Evolutionary conservation across 73 alveolate genomes (phyloP).

Genomic region (Symbiodinium natans): DNA sequence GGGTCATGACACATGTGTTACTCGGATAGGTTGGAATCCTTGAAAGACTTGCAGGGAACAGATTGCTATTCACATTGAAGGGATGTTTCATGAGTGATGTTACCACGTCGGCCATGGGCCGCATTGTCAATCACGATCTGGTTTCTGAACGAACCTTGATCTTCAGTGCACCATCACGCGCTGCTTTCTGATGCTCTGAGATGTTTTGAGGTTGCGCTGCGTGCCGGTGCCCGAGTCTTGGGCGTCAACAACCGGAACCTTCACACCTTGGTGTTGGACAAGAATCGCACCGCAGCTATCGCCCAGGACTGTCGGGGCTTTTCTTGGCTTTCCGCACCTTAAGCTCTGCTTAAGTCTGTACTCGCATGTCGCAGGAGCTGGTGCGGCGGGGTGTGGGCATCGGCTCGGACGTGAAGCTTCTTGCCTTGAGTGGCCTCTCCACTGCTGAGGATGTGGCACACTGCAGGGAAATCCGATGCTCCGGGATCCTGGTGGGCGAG

Average conservation of each 20-base stretch:
- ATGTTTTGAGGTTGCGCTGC: constrained; percentile 25
- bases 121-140: too few relatives aligned
- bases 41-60: too few relatives aligned
- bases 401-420: constrained; percentile 7
- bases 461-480: constrained; percentile 71
- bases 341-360: too few relatives aligned
- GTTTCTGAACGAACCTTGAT: too few relatives aligned
- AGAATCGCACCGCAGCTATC: constrained; percentile 48
- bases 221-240: constrained; percentile 32
- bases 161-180: too few relatives aligned
- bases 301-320: constrained; percentile 27
- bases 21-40: too few relatives aligned
- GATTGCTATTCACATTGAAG: too few relatives aligned
- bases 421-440: constrained; percentile 74
- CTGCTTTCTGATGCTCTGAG: too few relatives aligned
- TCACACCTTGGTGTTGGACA: constrained; percentile 88
- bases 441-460: constrained; percentile 89
- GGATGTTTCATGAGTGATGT: too few relatives aligned
- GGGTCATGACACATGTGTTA: too few relatives aligned
- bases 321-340: neutral
- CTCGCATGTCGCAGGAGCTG: neutral
- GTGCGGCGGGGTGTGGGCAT: constrained; percentile 1
- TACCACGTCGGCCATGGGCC: too few relatives aligned
- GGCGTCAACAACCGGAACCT: constrained; percentile 81
- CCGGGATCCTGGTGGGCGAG: constrained; percentile 91